A percentile compares a stretch with the other conserved stretches of the same genome.
phyloP scores from a whole-genome alignment of 1,284 basidiomycete species.

The Irpex rosettiformis region DNA sequence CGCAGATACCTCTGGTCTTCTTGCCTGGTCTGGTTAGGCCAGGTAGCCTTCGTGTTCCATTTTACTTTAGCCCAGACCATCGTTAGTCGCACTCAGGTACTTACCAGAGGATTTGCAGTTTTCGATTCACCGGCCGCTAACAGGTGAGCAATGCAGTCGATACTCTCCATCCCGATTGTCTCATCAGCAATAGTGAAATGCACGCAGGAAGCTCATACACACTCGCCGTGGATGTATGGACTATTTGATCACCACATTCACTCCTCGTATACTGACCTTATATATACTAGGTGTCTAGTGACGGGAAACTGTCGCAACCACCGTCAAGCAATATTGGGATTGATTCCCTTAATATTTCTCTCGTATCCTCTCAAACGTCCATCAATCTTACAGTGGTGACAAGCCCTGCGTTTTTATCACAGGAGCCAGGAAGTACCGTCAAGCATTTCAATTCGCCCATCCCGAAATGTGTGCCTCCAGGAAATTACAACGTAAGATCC shows the following conservation, averaged over 20 bases:
- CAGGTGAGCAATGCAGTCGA: conserved; percentile 31
- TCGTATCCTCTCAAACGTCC: conserved; percentile 39
- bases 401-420: conserved; percentile 36
- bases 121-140: conserved; percentile 42
- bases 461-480: conserved; percentile 41
- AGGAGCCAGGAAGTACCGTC: conserved; percentile 43
- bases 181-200: conserved; percentile 18
- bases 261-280: conserved; percentile 3
- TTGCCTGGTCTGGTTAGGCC: not conserved
- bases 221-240: conserved; percentile 44
- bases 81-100: conserved; percentile 37
- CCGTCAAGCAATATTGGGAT: conserved; percentile 35
- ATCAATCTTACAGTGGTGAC: conserved; percentile 45
- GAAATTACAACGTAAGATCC: conserved; percentile 45
- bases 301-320: conserved; percentile 37
- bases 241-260: not conserved
- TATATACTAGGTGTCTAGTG: conserved; percentile 37
- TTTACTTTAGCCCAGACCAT: conserved; percentile 22
- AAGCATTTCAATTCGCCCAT: conserved; percentile 45
- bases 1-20: not conserved
- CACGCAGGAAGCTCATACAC: conserved; percentile 34
- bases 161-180: not conserved
- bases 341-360: conserved; percentile 43
- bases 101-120: conserved; percentile 47
- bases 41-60: not conserved